These are phyloP conservation scores for Pseudogymnoascus sp. DNA, from an alignment of 2,329 filamentous ascomycete species.

Conservation along the genomic window DNA sequence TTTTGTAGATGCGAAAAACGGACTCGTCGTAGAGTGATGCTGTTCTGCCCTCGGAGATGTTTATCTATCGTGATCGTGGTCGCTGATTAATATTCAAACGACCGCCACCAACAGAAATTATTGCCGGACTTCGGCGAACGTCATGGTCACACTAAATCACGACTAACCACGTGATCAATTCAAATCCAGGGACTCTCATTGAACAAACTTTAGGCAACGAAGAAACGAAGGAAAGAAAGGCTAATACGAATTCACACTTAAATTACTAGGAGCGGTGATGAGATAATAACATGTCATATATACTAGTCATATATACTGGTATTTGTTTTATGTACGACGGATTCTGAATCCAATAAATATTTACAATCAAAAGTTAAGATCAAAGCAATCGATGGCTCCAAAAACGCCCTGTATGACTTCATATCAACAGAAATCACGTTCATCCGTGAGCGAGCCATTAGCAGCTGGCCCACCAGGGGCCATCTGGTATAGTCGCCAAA, in stretches of 20 bases:
- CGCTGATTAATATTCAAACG: constrained; percentile 6
- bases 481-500: not conserved
- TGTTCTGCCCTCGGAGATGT: constrained; percentile 5
- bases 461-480: not conserved
- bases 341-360: constrained; percentile 3
- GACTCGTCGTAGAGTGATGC: not conserved
- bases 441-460: not conserved
- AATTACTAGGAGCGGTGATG: not conserved
- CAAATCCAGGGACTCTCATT: constrained; percentile 3
- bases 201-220: not conserved
- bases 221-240: not conserved
- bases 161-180: not conserved
- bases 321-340: not conserved
- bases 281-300: not conserved
- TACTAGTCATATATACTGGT: constrained; percentile 2
- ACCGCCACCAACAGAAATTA: constrained; percentile 8
- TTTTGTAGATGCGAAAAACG: not conserved
- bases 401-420: not conserved
- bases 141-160: constrained; percentile 5
- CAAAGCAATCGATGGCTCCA: not conserved
- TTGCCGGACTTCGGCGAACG: constrained; percentile 6
- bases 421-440: not conserved
- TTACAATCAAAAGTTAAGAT: not conserved
- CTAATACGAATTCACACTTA: not conserved
- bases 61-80: constrained; percentile 1